phyloP scores from a whole-genome alignment of 106 monocot genomes.

The Dendrobium officinale region DNA sequence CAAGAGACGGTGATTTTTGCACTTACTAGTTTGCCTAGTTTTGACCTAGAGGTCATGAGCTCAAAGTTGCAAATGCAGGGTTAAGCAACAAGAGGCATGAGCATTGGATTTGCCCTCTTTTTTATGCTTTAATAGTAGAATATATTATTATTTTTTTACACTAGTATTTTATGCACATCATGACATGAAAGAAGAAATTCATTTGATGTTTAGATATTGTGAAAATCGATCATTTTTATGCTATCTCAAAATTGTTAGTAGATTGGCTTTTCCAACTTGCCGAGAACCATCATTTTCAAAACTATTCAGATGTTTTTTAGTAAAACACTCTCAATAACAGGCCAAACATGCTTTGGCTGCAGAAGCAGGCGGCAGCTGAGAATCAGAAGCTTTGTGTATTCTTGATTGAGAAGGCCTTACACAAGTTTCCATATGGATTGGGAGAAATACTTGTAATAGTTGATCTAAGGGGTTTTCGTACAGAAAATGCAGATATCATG shows the following conservation, averaged over 20 bases:
- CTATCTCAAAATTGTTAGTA: not conserved
- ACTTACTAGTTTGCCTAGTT: too few relatives aligned
- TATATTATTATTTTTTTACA: not conserved
- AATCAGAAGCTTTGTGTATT: slow-evolving; percentile 79
- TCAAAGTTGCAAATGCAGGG: too few relatives aligned
- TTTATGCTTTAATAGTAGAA: too few relatives aligned
- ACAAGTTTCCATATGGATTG: slow-evolving; percentile 58
- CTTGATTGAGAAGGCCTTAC: slow-evolving; percentile 81
- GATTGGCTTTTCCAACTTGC: not conserved
- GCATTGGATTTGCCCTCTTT: too few relatives aligned
- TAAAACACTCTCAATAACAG: slow-evolving; percentile 15
- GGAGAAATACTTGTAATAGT: slow-evolving; percentile 77
- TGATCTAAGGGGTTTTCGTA: slow-evolving; percentile 62
- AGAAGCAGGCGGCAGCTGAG: slow-evolving; percentile 67
- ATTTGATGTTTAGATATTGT: not conserved
- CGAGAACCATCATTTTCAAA: not conserved
- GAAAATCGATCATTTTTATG: not conserved
- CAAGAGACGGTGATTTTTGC: too few relatives aligned
- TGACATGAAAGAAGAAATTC: not conserved
- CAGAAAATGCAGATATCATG: slow-evolving; percentile 61
- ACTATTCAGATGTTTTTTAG: not conserved
- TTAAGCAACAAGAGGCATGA: too few relatives aligned
- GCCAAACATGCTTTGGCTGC: slow-evolving; percentile 28
- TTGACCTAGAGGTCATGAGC: too few relatives aligned
- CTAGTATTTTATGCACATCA: not conserved